Conservation (phyloP, 169 alveolate genomes). For the Cystoisospora suis region DNA sequence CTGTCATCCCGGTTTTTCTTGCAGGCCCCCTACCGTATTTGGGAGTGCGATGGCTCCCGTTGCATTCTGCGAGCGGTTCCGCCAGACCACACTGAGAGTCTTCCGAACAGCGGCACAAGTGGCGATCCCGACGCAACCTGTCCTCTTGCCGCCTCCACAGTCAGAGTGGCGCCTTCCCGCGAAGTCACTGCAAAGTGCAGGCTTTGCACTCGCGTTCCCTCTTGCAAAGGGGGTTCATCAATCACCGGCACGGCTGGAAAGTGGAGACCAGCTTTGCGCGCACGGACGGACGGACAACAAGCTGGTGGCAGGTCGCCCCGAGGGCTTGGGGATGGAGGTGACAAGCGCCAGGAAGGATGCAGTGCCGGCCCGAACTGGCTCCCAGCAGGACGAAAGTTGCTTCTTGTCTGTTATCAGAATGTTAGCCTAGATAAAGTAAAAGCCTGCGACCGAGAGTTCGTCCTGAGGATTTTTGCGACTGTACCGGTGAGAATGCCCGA, state of each 20-base stretch:
- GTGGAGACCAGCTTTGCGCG: no score
- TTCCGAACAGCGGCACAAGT: no score
- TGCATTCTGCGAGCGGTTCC: not conserved
- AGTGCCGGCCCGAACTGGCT: not conserved
- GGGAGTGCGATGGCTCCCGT: not conserved
- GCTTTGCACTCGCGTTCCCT: not conserved
- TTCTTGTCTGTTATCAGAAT: not conserved
- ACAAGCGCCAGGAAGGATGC: not conserved
- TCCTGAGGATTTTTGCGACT: not conserved
- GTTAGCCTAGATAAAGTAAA: not conserved
- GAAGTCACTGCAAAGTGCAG: not conserved
- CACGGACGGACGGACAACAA: no score
- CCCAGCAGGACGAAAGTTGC: not conserved
- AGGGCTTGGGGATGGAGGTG: no score
- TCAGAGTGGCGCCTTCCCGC: no score
- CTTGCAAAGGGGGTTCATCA: no score
- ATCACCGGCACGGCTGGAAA: no score
- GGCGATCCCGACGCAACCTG: no score
- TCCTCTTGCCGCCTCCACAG: no score
- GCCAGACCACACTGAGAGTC: no score
- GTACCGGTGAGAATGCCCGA: not conserved
- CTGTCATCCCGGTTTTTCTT: not conserved
- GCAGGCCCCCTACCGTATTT: not conserved
- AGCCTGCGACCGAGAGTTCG: not conserved
- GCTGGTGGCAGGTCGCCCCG: no score